Evolutionary conservation across 2,329 filamentous ascomycete species (phyloP), one percentile per base, ranked within the genome.

Genomic region (Calycina herbarum): DNA sequence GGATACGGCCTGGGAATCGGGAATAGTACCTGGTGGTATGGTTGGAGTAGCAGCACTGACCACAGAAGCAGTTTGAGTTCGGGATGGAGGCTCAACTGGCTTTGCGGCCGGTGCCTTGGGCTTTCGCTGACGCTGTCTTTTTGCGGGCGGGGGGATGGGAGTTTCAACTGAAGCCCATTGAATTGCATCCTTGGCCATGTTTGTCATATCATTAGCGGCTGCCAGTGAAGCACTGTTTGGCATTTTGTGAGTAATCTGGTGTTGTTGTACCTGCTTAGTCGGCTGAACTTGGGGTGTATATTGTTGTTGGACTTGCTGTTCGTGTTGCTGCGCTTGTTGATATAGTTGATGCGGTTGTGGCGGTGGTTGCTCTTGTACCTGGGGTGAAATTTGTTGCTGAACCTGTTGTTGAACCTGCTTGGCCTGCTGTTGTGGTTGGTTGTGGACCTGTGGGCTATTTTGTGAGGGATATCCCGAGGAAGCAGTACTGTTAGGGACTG

Each of bases 41-140:
- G 71, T 69, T 56, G 73, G 74, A 24, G 74, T 75, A n/a, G 69
- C 69, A 64, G 64, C 70, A 61, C 69, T 75, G 31, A 70, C 69
- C 29, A 70, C 69, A 38, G 73, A 72, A 48, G 70, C 70, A 59
- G 69, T 71, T 58, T 72, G 72, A 63, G 67, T 73, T 48, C 64
- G 67, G 57, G 70, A 66, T 10, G 71, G 67, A 54, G 70, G 67
- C 57, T 76, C 62, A 66, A 66, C 59, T 38, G 67, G 15, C 61
- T 67, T 72, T 17, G 74, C 13, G 45, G 54, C 33, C 13, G 61
- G 56, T 15, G 76, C 75, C 58, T 76, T 78, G 20, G 72, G 73
- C 64, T 79, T 81, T 13, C 78, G 73, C 63, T 78, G 77, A 35
- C 79, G 76, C 63, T 76, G 77, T 35, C 78, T 74, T 65, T 81